Conservation (phyloP, 2,329 filamentous ascomycete species). For the Exophiala aquamarina region DNA sequence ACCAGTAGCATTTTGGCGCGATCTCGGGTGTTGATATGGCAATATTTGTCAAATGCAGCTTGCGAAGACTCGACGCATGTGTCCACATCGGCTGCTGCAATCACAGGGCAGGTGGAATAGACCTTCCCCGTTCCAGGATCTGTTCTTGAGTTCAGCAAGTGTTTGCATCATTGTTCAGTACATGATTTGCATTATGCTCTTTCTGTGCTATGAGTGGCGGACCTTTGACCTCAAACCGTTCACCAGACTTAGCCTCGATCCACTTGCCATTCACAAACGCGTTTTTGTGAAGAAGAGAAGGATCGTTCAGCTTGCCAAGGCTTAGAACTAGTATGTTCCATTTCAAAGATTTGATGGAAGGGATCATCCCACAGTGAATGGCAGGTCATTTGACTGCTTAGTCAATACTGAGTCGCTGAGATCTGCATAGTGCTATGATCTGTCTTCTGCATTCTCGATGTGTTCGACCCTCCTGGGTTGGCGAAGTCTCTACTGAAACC, state of each 20-base stretch:
- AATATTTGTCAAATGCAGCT: conserved; percentile 58
- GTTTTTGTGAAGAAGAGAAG: background rate
- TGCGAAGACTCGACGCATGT: conserved; percentile 58
- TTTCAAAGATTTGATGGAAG: no score
- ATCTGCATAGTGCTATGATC: no score
- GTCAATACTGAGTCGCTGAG: no score
- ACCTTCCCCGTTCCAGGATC: conserved; percentile 51
- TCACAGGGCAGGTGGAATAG: conserved; percentile 52
- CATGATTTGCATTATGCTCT: conserved; percentile 31
- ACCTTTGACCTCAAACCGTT: conserved; percentile 12
- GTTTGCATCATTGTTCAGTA: conserved; percentile 35
- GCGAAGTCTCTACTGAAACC: no score
- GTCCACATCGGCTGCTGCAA: conserved; percentile 56
- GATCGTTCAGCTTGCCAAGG: no score
- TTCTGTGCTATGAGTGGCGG: background rate
- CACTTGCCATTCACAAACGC: conserved; percentile 45
- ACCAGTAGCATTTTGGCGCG: conserved; percentile 62
- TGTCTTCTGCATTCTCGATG: no score
- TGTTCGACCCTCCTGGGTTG: no score
- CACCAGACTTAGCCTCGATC: conserved; percentile 35
- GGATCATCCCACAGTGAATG: no score
- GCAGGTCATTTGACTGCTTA: no score
- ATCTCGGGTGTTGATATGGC: conserved; percentile 57
- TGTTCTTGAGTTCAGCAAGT: conserved; percentile 48
- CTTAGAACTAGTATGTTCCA: no score